A percentile compares a stretch with the other conserved stretches of the same genome.
These are phyloP conservation scores for Ustilago sp. DNA, from an alignment of 1,284 basidiomycete species.

Conservation along the genomic window DNA sequence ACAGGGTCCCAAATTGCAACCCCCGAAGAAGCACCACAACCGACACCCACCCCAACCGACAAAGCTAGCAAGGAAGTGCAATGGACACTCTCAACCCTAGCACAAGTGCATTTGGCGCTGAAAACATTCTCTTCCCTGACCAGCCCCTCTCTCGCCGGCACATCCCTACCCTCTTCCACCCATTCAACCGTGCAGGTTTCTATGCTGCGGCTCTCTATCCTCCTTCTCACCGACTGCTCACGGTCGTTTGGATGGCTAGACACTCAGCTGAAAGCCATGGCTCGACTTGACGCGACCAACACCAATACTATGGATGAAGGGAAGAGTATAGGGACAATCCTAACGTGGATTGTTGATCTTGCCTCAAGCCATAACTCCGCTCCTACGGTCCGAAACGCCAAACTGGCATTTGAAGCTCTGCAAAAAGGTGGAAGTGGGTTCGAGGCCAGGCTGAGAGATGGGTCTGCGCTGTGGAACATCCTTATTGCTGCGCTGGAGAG, in stretches of 20 bases:
- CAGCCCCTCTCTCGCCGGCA: slow-evolving; percentile 25
- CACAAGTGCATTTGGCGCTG: slow-evolving; percentile 40
- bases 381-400: slow-evolving; percentile 3
- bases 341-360: slow-evolving; percentile 44
- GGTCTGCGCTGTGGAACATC: slow-evolving; percentile 13
- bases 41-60: background rate
- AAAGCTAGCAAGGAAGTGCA: slow-evolving; percentile 14
- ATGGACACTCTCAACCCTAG: slow-evolving; percentile 40
- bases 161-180: slow-evolving; percentile 20
- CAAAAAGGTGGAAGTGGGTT: background rate
- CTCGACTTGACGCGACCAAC: slow-evolving; percentile 10
- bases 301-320: background rate
- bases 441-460: slow-evolving; percentile 1
- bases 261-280: slow-evolving; percentile 20
- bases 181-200: slow-evolving; percentile 17
- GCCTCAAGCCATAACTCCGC: slow-evolving; percentile 17
- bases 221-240: slow-evolving; percentile 23
- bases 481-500: slow-evolving; percentile 17
- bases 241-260: slow-evolving; percentile 44
- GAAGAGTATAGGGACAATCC: slow-evolving; percentile 18
- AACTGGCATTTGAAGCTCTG: slow-evolving; percentile 8
- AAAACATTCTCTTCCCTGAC: slow-evolving; percentile 38
- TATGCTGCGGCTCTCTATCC: slow-evolving; percentile 15
- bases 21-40: background rate
- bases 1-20: background rate